These are phyloP conservation scores for Globisporangium cystogenes DNA, from an alignment of 352 stramenopile genomes.

Conservation along the genomic window DNA sequence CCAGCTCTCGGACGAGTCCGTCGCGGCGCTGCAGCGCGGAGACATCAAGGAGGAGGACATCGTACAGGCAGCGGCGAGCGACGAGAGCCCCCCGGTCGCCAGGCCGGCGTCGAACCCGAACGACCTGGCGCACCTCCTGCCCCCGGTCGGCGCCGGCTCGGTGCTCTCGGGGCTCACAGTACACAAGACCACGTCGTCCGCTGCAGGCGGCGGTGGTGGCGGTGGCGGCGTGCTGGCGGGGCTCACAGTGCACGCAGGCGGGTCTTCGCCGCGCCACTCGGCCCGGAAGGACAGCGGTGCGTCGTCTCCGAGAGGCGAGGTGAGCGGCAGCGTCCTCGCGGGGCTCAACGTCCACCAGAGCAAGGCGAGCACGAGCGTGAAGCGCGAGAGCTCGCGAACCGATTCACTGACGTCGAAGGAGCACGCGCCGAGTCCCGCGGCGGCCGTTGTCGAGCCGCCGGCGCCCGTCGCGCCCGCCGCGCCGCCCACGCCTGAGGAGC, in stretches of 20 bases:
- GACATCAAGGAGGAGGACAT: conserved; percentile 74
- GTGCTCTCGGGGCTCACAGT: conserved; percentile 64
- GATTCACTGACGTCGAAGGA: conserved; percentile 12
- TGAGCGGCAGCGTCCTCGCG: conserved; percentile 33
- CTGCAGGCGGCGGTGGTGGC: neutral
- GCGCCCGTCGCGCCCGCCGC: conserved; percentile 17
- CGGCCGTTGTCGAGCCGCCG: conserved; percentile 18
- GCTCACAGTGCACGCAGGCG: conserved; percentile 52
- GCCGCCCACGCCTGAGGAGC: conserved; percentile 53
- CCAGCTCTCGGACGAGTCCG: conserved; percentile 78
- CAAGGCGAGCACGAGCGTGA: conserved; percentile 11
- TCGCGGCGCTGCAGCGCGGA: conserved; percentile 67
- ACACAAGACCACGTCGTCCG: conserved; percentile 18
- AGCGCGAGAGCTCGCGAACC: neutral
- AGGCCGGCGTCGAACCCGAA: conserved; percentile 35
- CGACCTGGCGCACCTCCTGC: conserved; percentile 62
- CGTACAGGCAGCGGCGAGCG: conserved; percentile 19
- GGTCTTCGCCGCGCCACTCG: neutral
- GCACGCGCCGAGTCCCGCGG: conserved; percentile 11
- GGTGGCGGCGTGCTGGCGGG: conserved; percentile 43
- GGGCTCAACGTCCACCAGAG: conserved; percentile 41
- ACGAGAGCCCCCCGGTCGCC: conserved; percentile 20
- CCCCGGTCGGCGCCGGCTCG: conserved; percentile 46
- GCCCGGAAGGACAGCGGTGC: neutral
- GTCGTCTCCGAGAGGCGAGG: conserved; percentile 16